Evolutionary conservation across 1,139 yeast species (phyloP).

Genomic region (Diutina mesorugosa): DNA sequence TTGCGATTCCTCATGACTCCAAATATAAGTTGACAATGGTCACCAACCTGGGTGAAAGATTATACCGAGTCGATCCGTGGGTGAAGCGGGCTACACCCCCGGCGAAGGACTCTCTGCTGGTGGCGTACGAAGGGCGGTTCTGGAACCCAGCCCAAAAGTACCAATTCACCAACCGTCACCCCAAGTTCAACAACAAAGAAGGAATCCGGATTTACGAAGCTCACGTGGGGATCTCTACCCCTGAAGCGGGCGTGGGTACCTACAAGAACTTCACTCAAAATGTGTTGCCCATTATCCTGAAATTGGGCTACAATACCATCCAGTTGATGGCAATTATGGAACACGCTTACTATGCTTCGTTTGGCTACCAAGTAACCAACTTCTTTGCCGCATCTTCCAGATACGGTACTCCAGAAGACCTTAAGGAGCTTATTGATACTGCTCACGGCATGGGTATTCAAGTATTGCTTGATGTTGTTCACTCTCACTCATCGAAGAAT

Average conservation of each 20-base stretch:
- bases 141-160: slow-evolving; percentile 72
- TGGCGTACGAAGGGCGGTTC: slow-evolving; percentile 66
- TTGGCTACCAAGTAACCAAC: slow-evolving; percentile 90
- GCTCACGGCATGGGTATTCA: slow-evolving; percentile 85
- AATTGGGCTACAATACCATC: slow-evolving; percentile 82
- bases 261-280: slow-evolving; percentile 75
- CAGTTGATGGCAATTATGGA: slow-evolving; percentile 98
- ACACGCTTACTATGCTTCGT: slow-evolving; percentile 95
- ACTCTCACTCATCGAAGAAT: slow-evolving; percentile 91
- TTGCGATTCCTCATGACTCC: slow-evolving; percentile 72
- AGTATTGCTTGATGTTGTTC: slow-evolving; percentile 85
- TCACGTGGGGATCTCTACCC: slow-evolving; percentile 89
- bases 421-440: slow-evolving; percentile 79
- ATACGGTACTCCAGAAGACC: slow-evolving; percentile 89
- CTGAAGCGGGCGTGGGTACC: slow-evolving; percentile 74
- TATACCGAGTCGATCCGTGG: slow-evolving; percentile 89
- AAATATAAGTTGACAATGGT: slow-evolving; percentile 63
- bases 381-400: slow-evolving; percentile 86
- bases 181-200: slow-evolving; percentile 26
- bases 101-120: slow-evolving; percentile 16
- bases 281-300: slow-evolving; percentile 71
- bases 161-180: slow-evolving; percentile 51
- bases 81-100: slow-evolving; percentile 71
- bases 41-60: slow-evolving; percentile 51
- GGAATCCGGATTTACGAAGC: slow-evolving; percentile 83